A percentile compares a stretch with the other conserved stretches of the same genome.
These are phyloP conservation scores for Biancaea sappan DNA, from an alignment of 306 rosid genomes.

Conservation along the genomic window DNA sequence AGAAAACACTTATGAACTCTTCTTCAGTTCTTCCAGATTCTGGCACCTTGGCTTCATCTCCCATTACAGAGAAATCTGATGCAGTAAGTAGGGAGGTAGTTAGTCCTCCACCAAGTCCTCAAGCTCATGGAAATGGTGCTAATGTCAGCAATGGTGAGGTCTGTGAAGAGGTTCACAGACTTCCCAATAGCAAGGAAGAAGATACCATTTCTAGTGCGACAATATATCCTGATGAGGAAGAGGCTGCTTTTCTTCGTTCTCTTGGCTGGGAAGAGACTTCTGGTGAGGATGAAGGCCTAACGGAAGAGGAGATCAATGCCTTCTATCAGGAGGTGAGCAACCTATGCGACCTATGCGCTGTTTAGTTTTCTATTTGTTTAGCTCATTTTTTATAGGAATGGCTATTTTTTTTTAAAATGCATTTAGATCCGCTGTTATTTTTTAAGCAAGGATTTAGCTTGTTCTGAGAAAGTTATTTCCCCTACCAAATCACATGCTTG, in stretches of 20 bases:
- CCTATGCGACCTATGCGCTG: conserved; percentile 3
- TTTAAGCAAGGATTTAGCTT: not conserved
- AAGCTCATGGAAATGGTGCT: conserved; percentile 53
- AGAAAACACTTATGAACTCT: conserved; percentile 61
- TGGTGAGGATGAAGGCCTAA: conserved; percentile 92
- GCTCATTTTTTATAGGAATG: conserved; percentile 11
- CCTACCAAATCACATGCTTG: not conserved
- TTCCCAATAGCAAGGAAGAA: conserved; percentile 44
- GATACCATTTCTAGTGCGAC: conserved; percentile 41
- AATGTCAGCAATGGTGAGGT: conserved; percentile 59
- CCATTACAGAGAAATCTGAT: conserved; percentile 59
- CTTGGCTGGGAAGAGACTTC: conserved; percentile 97
- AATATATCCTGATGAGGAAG: conserved; percentile 78
- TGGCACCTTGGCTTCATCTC: conserved; percentile 56
- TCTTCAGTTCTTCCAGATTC: conserved; percentile 59
- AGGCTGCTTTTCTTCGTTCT: conserved; percentile 92
- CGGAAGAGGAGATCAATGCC: conserved; percentile 91
- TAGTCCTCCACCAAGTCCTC: conserved; percentile 54
- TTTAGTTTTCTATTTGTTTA: conserved; percentile 3
- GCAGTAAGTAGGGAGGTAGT: conserved; percentile 53
- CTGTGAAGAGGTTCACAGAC: conserved; percentile 51
- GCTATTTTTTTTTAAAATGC: not conserved
- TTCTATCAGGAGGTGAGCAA: conserved; percentile 74
- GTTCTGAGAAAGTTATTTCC: not conserved
- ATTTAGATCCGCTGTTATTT: not conserved